Base-by-base conservation (phyloP, 352 stramenopile genomes). In the Globisporangium echinulatum region DNA sequence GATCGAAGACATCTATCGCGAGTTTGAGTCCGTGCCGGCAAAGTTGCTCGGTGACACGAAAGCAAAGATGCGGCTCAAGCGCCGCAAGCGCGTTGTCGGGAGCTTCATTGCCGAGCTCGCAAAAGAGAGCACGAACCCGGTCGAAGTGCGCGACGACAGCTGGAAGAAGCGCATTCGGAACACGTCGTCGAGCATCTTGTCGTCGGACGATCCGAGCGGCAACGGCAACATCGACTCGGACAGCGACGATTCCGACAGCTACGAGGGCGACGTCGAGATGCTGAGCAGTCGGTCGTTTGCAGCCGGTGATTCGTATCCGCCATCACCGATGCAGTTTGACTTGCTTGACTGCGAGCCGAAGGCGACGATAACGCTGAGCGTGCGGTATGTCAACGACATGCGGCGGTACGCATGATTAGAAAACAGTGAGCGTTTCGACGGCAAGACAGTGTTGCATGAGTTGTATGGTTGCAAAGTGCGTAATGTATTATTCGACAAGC, bases 351-450 rank as follows among this genome's bases (percentile, higher is more conserved):
- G 73, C 54, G 71, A 82, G 25, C 68, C 71, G 19, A 55, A 71
- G 11, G 80, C 82, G 48, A 92, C 79, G 54, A 80, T 95, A 54
- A 85, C 75, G 52, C 63, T 95, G 49, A 91, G 79, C 65, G 80
- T 95, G 33, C 84, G 84, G 38, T 95, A 95, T 59, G 81, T 95
- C 59, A 95, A 95, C 63, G 81, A 92, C 63, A 88, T 95, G 78
- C 82, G 85, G 13, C 81, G 82, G 39, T 90, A 90, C 56, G 72
- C 71, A 1, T 91, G 79, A 69, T 57, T 33, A 44, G 7, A 8
- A 36, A 13, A 38, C 43, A 39, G 43, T 9, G 11, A 48, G 36
- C 15, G 37, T 25, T n/a, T 37, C 15, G 55, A 15, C 19, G 37
- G 42, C 10, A 42, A 40, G 36, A 36, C 13, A 46, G n/a, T 17